Evolutionary conservation across 257 asterid genomes (phyloP).

Genomic region (Nicotiana attenuata): DNA sequence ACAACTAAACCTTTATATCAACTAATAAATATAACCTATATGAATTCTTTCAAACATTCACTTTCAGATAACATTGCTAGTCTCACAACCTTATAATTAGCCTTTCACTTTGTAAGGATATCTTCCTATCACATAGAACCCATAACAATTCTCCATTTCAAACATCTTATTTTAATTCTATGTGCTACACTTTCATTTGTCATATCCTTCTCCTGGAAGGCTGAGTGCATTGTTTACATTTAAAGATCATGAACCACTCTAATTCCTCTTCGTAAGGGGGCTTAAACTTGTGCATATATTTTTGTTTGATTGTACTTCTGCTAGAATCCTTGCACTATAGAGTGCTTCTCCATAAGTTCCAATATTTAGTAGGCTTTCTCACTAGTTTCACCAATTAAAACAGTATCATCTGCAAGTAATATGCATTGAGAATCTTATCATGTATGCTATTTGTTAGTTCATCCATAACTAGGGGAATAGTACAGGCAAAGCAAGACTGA

Average conservation of each 20-base stretch:
- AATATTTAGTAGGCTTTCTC: no score
- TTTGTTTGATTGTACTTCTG: not conserved
- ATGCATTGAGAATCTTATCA: not conserved
- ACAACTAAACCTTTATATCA: constrained; percentile 1
- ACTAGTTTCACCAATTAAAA: no score
- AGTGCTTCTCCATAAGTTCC: no score
- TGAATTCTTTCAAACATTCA: no score
- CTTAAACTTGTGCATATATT: not conserved
- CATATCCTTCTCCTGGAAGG: no score
- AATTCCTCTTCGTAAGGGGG: not conserved
- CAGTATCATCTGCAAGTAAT: not conserved
- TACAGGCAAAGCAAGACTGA: not conserved
- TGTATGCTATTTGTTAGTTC: not conserved
- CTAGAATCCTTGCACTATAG: not conserved
- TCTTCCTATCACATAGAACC: not conserved
- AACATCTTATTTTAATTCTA: not conserved
- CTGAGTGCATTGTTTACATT: no score
- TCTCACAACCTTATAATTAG: not conserved
- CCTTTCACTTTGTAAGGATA: not conserved
- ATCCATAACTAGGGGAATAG: not conserved
- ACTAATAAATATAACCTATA: not conserved
- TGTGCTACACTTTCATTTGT: not conserved
- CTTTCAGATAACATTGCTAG: not conserved
- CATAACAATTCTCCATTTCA: no score
- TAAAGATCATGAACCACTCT: no score